Percentiles rank a stretch among this genome's conserved stretches.
Evolutionary conservation across 306 rosid species (phyloP).

Genomic region (Quercus glauca): DNA sequence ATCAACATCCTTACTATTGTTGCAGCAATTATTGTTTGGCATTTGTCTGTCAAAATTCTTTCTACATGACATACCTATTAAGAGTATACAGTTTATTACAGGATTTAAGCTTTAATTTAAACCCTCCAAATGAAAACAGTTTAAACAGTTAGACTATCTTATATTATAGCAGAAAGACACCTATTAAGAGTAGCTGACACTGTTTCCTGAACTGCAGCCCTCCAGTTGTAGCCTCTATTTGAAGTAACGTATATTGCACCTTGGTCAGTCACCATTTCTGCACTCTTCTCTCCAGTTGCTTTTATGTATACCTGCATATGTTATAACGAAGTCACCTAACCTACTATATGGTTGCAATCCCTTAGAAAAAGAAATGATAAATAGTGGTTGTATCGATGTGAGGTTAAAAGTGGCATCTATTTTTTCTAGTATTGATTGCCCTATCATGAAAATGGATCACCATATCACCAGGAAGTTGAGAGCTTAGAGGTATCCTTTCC

Average conservation of each 20-base stretch:
- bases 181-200: constrained; percentile 98
- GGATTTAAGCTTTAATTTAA: not conserved
- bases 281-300: constrained; percentile 90
- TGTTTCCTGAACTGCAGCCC: constrained; percentile 94
- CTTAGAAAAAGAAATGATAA: too few relatives aligned
- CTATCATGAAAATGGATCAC: constrained; percentile 23
- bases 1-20: too few relatives aligned
- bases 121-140: not conserved
- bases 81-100: not conserved
- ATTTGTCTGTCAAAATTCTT: too few relatives aligned
- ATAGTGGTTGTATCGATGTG: too few relatives aligned
- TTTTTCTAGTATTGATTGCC: too few relatives aligned
- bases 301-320: constrained; percentile 78
- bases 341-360: not conserved
- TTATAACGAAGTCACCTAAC: constrained; percentile 2
- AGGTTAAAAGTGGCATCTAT: too few relatives aligned
- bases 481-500: constrained; percentile 88
- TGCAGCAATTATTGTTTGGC: too few relatives aligned
- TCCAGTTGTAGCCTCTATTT: constrained; percentile 93
- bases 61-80: too few relatives aligned
- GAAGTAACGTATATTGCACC: constrained; percentile 93
- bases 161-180: constrained; percentile 36
- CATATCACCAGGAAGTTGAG: constrained; percentile 92
- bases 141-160: constrained; percentile 1
- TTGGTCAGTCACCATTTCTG: constrained; percentile 97